phyloP scores from a whole-genome alignment of 805 yeast genomes.

The Kockiozyma suomiensis region DNA sequence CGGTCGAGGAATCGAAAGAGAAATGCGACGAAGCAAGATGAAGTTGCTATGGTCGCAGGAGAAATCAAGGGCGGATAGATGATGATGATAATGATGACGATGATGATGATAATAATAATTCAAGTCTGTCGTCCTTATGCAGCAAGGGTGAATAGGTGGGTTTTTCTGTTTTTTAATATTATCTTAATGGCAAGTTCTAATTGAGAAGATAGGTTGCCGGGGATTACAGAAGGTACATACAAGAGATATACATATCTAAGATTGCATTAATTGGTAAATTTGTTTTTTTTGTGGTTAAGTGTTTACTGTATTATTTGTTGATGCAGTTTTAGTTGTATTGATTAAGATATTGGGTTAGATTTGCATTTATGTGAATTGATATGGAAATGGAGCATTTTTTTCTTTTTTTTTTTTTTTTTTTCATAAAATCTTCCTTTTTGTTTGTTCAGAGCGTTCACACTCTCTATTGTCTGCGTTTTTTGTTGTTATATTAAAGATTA shows the following conservation, averaged over 20 bases:
- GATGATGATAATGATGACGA: too few species aligned
- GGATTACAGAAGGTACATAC: background rate
- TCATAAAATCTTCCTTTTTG: too few species aligned
- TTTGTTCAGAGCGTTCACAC: too few species aligned
- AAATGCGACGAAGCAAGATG: slow-evolving; percentile 12
- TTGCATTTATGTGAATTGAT: background rate
- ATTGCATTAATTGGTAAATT: background rate
- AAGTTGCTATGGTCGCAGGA: slow-evolving; percentile 1
- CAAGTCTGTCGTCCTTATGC: too few species aligned
- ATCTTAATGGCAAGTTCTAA: background rate
- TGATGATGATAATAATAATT: too few species aligned
- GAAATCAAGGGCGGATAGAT: slow-evolving; percentile 10
- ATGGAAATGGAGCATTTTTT: background rate
- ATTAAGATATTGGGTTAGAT: background rate
- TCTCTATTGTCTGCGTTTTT: too few species aligned
- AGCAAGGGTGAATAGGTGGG: background rate
- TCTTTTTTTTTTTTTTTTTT: background rate
- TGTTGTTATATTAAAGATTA: too few species aligned
- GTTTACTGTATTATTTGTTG: background rate
- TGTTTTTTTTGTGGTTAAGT: background rate
- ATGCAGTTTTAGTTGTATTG: too few species aligned
- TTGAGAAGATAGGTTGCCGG: too few species aligned
- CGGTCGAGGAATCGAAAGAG: slow-evolving; percentile 20
- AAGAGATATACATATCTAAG: background rate
- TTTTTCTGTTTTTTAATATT: background rate